A percentile compares a stretch with the other conserved stretches of the same genome.
These are phyloP conservation scores for Priceomyces haplophilus DNA, from an alignment of 805 yeast genomes.

Conservation along the genomic window DNA sequence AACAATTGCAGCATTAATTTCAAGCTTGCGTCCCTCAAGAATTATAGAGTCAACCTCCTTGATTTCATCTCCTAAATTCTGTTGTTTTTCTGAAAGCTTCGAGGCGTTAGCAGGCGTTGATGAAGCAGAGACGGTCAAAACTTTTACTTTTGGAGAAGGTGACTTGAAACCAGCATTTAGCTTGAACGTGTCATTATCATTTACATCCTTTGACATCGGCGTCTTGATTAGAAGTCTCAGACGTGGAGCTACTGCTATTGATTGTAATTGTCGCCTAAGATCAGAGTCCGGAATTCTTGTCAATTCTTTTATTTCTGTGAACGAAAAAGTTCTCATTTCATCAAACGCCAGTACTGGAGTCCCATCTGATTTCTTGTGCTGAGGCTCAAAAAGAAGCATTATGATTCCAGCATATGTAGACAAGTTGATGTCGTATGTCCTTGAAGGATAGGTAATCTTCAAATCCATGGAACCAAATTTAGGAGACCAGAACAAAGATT, in stretches of 20 bases:
- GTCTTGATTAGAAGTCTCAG: conserved; percentile 69
- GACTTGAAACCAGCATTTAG: conserved; percentile 69
- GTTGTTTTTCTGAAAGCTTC: conserved; percentile 11
- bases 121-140: conserved; percentile 56
- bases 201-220: conserved; percentile 74
- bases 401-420: conserved; percentile 80
- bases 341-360: conserved; percentile 40
- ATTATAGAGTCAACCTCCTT: conserved; percentile 54
- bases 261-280: conserved; percentile 71
- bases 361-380: conserved; percentile 28
- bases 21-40: conserved; percentile 60
- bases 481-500: conserved; percentile 67
- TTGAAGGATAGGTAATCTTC: conserved; percentile 62
- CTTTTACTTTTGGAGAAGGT: conserved; percentile 66
- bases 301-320: conserved; percentile 56
- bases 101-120: conserved; percentile 8
- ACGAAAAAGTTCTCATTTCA: conserved; percentile 54
- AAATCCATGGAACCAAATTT: conserved; percentile 81
- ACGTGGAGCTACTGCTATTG: conserved; percentile 80
- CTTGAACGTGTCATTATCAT: conserved; percentile 57
- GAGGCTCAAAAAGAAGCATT: conserved; percentile 62
- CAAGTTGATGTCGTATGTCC: conserved; percentile 74
- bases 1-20: conserved; percentile 82
- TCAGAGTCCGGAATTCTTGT: conserved; percentile 76
- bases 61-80: conserved; percentile 51